Percentiles rank a stretch among this genome's conserved stretches.
phyloP scores from a whole-genome alignment of 441 rosid species.

The Kokia cookei region DNA sequence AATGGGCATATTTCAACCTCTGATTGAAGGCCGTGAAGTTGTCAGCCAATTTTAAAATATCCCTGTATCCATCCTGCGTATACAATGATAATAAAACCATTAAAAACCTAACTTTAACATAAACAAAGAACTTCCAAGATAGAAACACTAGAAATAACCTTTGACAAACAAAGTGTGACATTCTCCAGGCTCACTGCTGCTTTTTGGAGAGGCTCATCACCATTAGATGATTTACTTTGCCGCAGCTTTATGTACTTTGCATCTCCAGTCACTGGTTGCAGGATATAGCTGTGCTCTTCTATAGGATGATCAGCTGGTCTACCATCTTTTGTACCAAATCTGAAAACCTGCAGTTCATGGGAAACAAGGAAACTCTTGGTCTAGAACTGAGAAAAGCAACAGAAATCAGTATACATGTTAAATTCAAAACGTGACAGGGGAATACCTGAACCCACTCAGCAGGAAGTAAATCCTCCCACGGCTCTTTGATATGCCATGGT shows the following conservation, averaged over 20 bases:
- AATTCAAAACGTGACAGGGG: constrained; percentile 6
- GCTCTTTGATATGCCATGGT: constrained; percentile 81
- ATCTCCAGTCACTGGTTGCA: constrained; percentile 93
- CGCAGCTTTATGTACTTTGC: constrained; percentile 76
- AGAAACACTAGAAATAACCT: constrained; percentile 43
- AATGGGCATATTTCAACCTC: constrained; percentile 87
- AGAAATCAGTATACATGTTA: neutral
- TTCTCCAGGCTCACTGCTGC: constrained; percentile 86
- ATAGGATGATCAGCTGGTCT: constrained; percentile 61
- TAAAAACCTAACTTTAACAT: constrained; percentile 5
- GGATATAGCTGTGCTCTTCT: constrained; percentile 67
- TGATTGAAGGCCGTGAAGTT: constrained; percentile 86
- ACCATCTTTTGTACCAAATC: constrained; percentile 82
- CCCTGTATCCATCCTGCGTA: constrained; percentile 84
- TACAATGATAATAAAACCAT: constrained; percentile 19
- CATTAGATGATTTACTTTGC: constrained; percentile 32
- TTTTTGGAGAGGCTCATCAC: constrained; percentile 67
- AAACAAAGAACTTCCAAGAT: constrained; percentile 6
- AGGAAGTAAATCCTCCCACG: constrained; percentile 90
- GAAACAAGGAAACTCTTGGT: constrained; percentile 4
- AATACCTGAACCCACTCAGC: constrained; percentile 92
- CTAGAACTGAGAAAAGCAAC: constrained; percentile 1
- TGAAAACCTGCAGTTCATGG: constrained; percentile 57
- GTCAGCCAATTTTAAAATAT: constrained; percentile 86
- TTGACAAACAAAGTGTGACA: constrained; percentile 90